Base-by-base conservation (phyloP, 1,139 yeast genomes). In the Debaryomyces singareniensis region DNA sequence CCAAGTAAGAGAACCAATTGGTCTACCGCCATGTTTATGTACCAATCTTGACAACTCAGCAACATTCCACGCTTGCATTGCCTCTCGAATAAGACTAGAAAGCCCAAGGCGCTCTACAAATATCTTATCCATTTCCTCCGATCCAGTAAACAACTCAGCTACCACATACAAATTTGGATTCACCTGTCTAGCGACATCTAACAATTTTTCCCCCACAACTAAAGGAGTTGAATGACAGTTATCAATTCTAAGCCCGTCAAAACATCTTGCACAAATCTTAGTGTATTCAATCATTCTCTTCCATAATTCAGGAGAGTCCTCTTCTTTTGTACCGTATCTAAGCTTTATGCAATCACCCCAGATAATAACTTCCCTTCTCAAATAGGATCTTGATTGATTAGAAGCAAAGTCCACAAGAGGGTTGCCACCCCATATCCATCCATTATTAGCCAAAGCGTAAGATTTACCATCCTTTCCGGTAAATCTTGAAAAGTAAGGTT, bases 351-450 rank as follows among this genome's bases (percentile, higher is more conserved):
- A 91, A 51, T 91, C 98, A 5, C 95, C 94, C 98, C 98, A 91
- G 16, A 89, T 86, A 43, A 91, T 87, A 12, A 91, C 95, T 53
- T 91, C 96, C 52, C 98, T 75, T 34, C 95, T 70, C 33, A 91
- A 59, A 49, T 91, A 91, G 2, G 95, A 91, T 46, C 75, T 80
- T 7, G 95, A 77, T 35, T 77, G 45, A 20, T 68, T 58, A 1
- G 95, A 83, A 0, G 97, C 98, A 68, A 89, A 91, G 53, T 91
- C 97, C 5, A 86, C 80, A 36, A 89, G 58, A 2, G 97, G 96
- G 43, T 89, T 81, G 10, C 96, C 96, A 32, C 87, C 91, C 98
- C 98, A 91, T 34, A 91, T 87, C 97, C 97, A 91, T 26, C 98
- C 98, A 49, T 91, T 91, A 50, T 91, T 91, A 4, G 96, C 97